Evolutionary conservation across 179 eudicot genomes (phyloP).

Genomic region (Actinidia chinensis): DNA sequence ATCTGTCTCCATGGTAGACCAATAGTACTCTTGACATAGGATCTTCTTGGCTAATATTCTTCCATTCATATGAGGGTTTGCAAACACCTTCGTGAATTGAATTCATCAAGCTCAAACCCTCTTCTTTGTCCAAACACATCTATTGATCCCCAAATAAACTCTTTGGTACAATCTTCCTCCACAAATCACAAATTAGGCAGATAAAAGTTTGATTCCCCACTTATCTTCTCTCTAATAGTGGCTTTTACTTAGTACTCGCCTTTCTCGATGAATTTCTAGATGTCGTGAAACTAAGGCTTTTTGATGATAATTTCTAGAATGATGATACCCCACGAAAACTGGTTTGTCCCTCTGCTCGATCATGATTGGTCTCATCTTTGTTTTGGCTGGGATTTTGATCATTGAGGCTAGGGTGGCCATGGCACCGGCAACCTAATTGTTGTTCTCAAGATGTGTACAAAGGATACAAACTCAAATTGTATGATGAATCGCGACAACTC

Average conservation of each 20-base stretch:
- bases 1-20: not conserved
- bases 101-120: not conserved
- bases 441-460: not conserved
- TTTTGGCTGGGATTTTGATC: no score
- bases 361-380: not conserved
- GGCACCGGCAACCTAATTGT: no score
- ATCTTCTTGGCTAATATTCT: not conserved
- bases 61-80: not conserved
- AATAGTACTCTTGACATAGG: not conserved
- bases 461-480: no score
- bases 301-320: not conserved
- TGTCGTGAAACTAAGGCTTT: not conserved
- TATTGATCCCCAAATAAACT: not conserved
- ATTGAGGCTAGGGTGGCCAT: no score
- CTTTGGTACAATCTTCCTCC: not conserved
- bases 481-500: not conserved
- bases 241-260: not conserved
- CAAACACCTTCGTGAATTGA: not conserved
- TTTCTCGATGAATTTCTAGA: not conserved
- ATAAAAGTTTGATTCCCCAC: no score
- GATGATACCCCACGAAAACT: not conserved
- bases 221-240: not conserved
- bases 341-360: not conserved
- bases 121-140: not conserved
- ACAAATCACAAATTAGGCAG: no score